These are phyloP conservation scores for Fusarium miscanthi DNA, from an alignment of 2,329 filamentous ascomycete species.

Conservation along the genomic window DNA sequence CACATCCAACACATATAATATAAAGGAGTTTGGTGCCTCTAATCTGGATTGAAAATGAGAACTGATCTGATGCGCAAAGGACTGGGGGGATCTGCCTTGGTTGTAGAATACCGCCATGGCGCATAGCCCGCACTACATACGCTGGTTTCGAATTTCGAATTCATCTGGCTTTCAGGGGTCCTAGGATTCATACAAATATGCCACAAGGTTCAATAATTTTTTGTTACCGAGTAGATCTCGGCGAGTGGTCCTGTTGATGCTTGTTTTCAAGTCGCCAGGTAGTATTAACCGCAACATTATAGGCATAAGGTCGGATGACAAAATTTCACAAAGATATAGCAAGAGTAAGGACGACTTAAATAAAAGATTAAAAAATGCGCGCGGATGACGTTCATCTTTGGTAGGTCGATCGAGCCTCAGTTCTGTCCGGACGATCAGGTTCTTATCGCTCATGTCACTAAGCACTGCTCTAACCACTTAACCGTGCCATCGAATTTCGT, in stretches of 20 bases:
- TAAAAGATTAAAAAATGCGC: not conserved
- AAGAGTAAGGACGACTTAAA: not conserved
- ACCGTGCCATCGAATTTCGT: not conserved
- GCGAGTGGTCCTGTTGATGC: no score
- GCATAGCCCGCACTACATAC: not conserved
- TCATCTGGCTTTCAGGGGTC: no score
- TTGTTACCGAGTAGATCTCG: not conserved
- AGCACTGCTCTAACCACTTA: not conserved
- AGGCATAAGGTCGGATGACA: not conserved
- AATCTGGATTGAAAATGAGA: not conserved
- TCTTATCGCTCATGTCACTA: not conserved
- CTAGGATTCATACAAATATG: no score
- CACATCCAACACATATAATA: not conserved
- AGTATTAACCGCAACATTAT: not conserved
- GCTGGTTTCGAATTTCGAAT: not conserved
- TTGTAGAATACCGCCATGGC: not conserved
- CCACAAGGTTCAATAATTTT: not conserved
- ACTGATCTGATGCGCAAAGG: not conserved
- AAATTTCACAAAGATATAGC: not conserved
- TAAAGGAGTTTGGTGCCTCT: not conserved
- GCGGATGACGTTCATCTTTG: not conserved
- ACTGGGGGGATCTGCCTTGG: not conserved
- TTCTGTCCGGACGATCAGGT: not conserved
- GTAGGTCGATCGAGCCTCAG: not conserved
- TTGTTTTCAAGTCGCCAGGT: not conserved